phyloP scores from a whole-genome alignment of 2,329 filamentous ascomycete species.

The Pestalotiopsis sp. region DNA sequence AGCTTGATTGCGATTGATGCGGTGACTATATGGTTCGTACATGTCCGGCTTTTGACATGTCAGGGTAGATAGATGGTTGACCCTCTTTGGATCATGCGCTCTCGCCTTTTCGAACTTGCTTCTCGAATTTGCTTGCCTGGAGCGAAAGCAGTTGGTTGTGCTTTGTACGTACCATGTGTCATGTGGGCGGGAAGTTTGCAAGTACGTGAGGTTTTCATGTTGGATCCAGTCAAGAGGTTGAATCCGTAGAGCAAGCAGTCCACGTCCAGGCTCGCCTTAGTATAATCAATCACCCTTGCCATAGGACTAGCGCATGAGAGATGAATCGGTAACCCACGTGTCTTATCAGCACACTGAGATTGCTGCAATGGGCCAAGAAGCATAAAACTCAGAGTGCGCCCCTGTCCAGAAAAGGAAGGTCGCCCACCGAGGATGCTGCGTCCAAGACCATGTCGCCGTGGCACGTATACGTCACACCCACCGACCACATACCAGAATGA shows the following conservation, averaged over 20 bases:
- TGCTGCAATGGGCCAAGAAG: not conserved
- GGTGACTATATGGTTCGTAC: not conserved
- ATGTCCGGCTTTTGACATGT: not conserved
- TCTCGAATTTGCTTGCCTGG: too few relatives aligned
- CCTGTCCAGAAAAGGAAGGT: constrained; percentile 6
- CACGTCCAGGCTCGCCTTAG: too few relatives aligned
- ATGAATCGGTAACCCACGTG: constrained; percentile 2
- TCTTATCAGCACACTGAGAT: constrained; percentile 2
- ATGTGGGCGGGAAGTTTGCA: not conserved
- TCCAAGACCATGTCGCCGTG: not conserved
- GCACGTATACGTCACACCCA: too few relatives aligned
- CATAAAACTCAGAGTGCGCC: not conserved
- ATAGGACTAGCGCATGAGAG: not conserved
- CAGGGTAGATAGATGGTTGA: too few relatives aligned
- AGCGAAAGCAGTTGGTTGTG: too few relatives aligned
- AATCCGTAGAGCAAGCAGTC: too few relatives aligned
- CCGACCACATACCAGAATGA: not conserved
- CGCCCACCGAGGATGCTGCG: not conserved
- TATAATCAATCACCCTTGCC: too few relatives aligned
- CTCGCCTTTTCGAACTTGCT: not conserved
- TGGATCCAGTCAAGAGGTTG: too few relatives aligned
- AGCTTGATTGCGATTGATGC: not conserved
- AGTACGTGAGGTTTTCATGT: not conserved
- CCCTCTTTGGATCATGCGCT: not conserved
- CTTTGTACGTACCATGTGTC: too few relatives aligned